These are phyloP conservation scores for Hemileccinum impolitum DNA, from an alignment of 768 basidiomycete species.

Conservation along the genomic window DNA sequence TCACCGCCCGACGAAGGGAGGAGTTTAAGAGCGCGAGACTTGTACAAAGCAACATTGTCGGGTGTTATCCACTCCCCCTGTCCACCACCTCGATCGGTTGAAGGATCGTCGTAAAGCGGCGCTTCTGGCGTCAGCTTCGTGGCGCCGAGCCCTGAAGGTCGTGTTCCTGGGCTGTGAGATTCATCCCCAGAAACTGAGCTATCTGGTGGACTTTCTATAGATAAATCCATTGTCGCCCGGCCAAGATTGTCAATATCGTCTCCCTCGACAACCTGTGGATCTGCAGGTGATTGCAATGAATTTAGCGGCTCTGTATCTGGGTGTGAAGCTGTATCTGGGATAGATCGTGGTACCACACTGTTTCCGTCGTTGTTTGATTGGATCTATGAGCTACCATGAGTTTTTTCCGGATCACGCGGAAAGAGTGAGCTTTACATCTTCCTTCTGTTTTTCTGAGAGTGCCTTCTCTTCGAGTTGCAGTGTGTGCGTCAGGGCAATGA, in stretches of 20 bases:
- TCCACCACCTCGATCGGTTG: constrained; percentile 71
- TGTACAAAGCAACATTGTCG: constrained; percentile 77
- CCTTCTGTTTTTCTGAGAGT: constrained; percentile 24
- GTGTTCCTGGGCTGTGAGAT: constrained; percentile 34
- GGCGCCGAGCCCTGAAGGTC: constrained; percentile 12
- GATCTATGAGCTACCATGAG: constrained; percentile 9
- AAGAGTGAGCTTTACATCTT: constrained; percentile 23
- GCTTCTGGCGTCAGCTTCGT: constrained; percentile 11
- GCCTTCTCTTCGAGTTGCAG: constrained; percentile 56
- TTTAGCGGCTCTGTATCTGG: background rate
- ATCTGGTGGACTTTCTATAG: constrained; percentile 14
- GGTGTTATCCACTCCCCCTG: constrained; percentile 99
- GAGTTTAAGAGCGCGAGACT: constrained; percentile 82
- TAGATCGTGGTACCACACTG: background rate
- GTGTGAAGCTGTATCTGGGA: background rate
- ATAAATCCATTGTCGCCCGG: constrained; percentile 6
- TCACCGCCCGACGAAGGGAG: constrained; percentile 52
- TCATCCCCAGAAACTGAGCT: constrained; percentile 16
- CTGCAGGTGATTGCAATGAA: background rate
- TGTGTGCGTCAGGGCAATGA: constrained; percentile 84
- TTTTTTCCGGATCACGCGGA: background rate
- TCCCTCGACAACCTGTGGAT: background rate
- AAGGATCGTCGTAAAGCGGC: constrained; percentile 70
- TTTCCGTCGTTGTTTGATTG: background rate
- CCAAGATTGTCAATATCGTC: constrained; percentile 11